These are phyloP conservation scores for Hypomyces perniciosus DNA, from an alignment of 2,329 filamentous ascomycete species.

Conservation along the genomic window DNA sequence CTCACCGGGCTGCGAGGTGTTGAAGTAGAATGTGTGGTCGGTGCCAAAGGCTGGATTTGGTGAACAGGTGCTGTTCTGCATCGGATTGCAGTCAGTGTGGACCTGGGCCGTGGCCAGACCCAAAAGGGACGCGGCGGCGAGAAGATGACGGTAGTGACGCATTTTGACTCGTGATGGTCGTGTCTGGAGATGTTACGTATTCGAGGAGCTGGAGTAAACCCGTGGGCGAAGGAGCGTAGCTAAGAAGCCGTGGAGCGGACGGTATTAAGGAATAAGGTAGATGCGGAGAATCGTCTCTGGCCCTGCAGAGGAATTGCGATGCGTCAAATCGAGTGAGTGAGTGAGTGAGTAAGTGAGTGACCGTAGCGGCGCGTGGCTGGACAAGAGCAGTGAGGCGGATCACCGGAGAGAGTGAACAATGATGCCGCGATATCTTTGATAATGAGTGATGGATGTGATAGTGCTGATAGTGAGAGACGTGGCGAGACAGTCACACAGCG, in stretches of 20 bases:
- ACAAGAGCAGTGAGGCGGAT: background rate
- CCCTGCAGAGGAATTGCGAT: slow-evolving; percentile 8
- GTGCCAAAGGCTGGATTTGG: slow-evolving; percentile 65
- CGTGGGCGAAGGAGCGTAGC: background rate
- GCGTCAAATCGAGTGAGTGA: background rate
- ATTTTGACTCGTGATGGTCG: slow-evolving; percentile 3
- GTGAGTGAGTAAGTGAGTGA: background rate
- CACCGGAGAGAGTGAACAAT: slow-evolving; percentile 6
- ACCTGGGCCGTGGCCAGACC: slow-evolving; percentile 63
- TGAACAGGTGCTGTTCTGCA: slow-evolving; percentile 60
- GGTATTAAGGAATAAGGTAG: background rate
- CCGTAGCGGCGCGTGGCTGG: background rate
- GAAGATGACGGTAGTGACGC: slow-evolving; percentile 18
- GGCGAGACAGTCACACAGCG: slow-evolving; percentile 11
- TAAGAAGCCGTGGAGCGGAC: background rate
- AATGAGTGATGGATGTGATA: background rate
- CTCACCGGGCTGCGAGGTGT: slow-evolving; percentile 49
- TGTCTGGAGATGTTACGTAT: background rate
- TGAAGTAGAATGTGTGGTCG: slow-evolving; percentile 58
- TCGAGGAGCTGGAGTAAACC: background rate
- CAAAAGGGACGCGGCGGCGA: slow-evolving; percentile 33
- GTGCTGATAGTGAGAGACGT: slow-evolving; percentile 3
- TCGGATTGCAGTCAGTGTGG: slow-evolving; percentile 70
- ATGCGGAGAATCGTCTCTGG: slow-evolving; percentile 7
- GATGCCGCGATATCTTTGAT: background rate